Conservation (phyloP, 2,329 filamentous ascomycete species). For the Pseudogymnoascus sp. region DNA sequence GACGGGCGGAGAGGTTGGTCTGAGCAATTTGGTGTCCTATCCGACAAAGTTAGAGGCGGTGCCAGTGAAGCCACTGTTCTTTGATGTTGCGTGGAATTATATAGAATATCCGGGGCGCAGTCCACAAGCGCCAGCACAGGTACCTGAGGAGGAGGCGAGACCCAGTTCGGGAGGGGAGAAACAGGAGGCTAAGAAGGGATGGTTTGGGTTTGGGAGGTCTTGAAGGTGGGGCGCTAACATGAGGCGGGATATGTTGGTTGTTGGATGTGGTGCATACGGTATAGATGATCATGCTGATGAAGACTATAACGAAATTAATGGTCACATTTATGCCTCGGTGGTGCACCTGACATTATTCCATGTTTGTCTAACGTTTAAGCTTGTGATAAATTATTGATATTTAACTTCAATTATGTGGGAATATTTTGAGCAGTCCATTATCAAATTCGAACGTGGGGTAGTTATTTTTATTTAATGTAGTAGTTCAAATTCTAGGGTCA, state of each 20-base stretch:
- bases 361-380: not conserved
- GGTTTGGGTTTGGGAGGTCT: conserved; percentile 59
- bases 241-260: not conserved
- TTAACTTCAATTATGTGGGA: not conserved
- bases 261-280: not conserved
- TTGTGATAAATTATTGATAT: not conserved
- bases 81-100: conserved; percentile 97
- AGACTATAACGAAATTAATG: not conserved
- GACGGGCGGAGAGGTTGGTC: conserved; percentile 53
- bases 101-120: conserved; percentile 74
- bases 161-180: conserved; percentile 27
- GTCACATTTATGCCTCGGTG: not conserved
- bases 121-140: conserved; percentile 18
- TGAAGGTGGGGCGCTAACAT: not conserved
- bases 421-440: not conserved
- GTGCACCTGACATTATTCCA: not conserved
- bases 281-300: not conserved
- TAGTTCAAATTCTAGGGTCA: not conserved
- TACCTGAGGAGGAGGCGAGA: conserved; percentile 22
- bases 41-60: conserved; percentile 76
- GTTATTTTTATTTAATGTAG: not conserved
- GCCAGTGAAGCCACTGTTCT: conserved; percentile 89
- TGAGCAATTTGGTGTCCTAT: conserved; percentile 76
- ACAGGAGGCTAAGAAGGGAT: conserved; percentile 57
- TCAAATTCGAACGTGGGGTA: too few species aligned